Evolutionary conservation across 139 green algal genomes (phyloP), one percentile per base, ranked within the genome.

Genomic region (Chlorokybus atmophyticus): DNA sequence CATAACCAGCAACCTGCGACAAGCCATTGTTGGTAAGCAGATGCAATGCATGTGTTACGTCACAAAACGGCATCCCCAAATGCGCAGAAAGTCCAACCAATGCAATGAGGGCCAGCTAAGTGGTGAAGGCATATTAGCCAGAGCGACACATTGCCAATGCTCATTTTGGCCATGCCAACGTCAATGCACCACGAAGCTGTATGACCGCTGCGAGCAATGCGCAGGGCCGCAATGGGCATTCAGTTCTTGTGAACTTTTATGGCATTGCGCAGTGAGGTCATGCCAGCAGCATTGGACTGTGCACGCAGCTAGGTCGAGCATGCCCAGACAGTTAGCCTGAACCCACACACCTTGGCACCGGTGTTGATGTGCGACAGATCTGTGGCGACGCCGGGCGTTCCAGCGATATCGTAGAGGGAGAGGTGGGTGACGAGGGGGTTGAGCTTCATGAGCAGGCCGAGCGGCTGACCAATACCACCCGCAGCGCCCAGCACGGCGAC

Each of bases 281-380:
- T n/a, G n/a, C n/a, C 35, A 44, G 35, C 35, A 44, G 35, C 35
- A 44, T 10, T 44, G 14, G 10, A 44, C 35, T 44, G 35, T 10
- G 10, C 10, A 21, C 10, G 35, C 35, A 44, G 35, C 10, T 10
- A 44, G 35, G n/a, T n/a, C n/a, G n/a, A n/a, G n/a, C n/a, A n/a
- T n/a, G n/a, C n/a, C 35, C 10, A 44, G 10, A 14, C 10, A 44
- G 10, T 21, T 10, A 44, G 35, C 35, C 10, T 10, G 35, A 10
- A 44, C 10, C 10, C 10, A 44, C 47, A 10, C 17, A 95, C 81
- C 79, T 62, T 40, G 23, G 59, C 59, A 25, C 27, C 29, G 49
- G 86, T 93, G 84, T 97, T 95, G 73, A 94, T 83, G 79, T 98
- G 91, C 59, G 67, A 83, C 19, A 95, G 66, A 59, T 98, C 91